Percentiles rank a stretch among this genome's conserved stretches.
Evolutionary conservation across 208 protist genomes (phyloP).

Genomic region (Trypanosoma congolense): DNA sequence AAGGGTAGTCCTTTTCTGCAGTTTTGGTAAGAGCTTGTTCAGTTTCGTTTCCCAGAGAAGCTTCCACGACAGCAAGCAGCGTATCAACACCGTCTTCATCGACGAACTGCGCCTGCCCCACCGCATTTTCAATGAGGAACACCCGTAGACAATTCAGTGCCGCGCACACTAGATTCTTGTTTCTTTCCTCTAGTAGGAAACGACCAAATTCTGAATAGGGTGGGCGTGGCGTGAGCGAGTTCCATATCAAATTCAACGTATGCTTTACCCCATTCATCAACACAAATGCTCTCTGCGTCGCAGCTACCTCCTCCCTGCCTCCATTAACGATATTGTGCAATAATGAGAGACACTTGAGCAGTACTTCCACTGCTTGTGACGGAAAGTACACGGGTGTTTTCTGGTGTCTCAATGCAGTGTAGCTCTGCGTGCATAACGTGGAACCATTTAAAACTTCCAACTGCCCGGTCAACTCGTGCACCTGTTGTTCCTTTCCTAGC

Average conservation of each 20-base stretch:
- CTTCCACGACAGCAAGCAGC: constrained; percentile 40
- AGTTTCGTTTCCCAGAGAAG: background rate
- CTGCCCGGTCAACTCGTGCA: background rate
- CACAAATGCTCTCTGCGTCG: constrained; percentile 12
- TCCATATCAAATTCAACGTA: constrained; percentile 9
- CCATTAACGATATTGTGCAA: constrained; percentile 22
- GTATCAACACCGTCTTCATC: constrained; percentile 39
- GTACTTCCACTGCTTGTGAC: background rate
- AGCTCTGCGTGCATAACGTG: background rate
- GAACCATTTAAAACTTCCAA: background rate
- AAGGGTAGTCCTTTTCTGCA: background rate
- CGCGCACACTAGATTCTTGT: constrained; percentile 22
- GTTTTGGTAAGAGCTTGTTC: background rate
- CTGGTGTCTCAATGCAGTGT: background rate
- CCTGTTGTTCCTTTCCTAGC: background rate
- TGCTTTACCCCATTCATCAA: constrained; percentile 16
- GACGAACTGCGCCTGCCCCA: constrained; percentile 39
- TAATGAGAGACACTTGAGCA: constrained; percentile 16
- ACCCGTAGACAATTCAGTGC: constrained; percentile 25
- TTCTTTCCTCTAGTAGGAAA: background rate
- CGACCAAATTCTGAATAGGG: background rate
- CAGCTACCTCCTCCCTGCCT: background rate
- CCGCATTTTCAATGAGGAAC: constrained; percentile 29
- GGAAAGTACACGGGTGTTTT: constrained; percentile 3
- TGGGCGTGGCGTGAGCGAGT: constrained; percentile 15